These are phyloP conservation scores for Medicago arabica DNA, from an alignment of 306 rosid genomes.

Conservation along the genomic window DNA sequence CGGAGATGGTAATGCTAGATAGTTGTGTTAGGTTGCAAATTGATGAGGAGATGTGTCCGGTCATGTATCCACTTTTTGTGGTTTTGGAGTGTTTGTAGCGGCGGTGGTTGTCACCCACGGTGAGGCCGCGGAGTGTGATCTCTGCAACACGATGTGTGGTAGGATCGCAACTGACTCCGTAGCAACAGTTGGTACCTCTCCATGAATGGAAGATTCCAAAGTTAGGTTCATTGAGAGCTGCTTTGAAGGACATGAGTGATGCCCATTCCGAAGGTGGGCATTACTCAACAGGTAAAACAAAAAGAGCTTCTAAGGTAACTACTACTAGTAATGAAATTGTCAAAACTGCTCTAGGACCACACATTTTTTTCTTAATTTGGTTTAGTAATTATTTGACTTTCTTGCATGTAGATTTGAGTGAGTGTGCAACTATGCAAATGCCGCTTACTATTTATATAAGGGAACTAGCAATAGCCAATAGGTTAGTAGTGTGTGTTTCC, in stretches of 20 bases:
- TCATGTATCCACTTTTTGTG: conserved; percentile 50
- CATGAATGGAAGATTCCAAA: conserved; percentile 76
- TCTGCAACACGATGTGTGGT: conserved; percentile 60
- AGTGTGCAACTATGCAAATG: conserved; percentile 7
- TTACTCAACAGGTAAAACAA: conserved; percentile 18
- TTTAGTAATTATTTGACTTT: neutral
- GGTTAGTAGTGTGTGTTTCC: neutral
- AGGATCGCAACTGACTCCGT: conserved; percentile 76
- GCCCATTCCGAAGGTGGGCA: conserved; percentile 76
- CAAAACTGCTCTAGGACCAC: neutral
- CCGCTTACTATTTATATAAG: neutral
- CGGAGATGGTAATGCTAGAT: conserved; percentile 68
- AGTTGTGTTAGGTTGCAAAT: conserved; percentile 75
- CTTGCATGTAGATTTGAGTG: neutral
- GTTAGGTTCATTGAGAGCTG: conserved; percentile 60
- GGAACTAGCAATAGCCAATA: neutral
- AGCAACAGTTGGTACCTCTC: conserved; percentile 86
- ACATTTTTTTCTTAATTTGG: neutral
- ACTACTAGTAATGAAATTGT: neutral
- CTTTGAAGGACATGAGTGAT: conserved; percentile 67
- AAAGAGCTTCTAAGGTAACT: conserved; percentile 18
- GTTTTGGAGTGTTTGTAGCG: conserved; percentile 45
- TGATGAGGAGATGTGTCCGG: conserved; percentile 68
- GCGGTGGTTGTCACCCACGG: conserved; percentile 55
- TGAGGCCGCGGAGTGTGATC: conserved; percentile 63